A percentile compares a stretch with the other conserved stretches of the same genome.
These are phyloP conservation scores for Rosa hybrid DNA, from an alignment of 331 rosid genomes.

Conservation along the genomic window DNA sequence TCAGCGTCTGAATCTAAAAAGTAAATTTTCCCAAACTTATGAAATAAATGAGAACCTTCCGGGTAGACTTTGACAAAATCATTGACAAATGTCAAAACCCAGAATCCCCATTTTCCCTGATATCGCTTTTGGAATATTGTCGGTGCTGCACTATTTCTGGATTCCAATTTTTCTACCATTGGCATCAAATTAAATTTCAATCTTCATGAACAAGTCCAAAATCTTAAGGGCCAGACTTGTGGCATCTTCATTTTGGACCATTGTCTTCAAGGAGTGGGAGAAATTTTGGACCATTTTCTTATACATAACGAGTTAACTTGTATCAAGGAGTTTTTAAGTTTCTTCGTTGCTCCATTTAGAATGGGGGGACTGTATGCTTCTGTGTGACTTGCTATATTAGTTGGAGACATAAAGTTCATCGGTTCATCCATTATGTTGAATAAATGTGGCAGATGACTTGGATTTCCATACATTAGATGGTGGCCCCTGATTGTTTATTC, in stretches of 20 bases:
- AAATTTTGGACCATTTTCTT: no score
- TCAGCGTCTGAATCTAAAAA: neutral
- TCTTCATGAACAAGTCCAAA: neutral
- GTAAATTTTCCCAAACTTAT: neutral
- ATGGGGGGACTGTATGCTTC: neutral
- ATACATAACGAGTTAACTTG: neutral
- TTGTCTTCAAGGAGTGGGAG: neutral
- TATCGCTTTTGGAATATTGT: constrained; percentile 15
- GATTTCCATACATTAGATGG: neutral
- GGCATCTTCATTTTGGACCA: constrained; percentile 1
- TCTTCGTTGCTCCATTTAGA: neutral
- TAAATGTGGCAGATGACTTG: neutral
- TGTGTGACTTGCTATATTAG: neutral
- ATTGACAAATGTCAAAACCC: neutral
- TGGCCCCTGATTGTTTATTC: neutral
- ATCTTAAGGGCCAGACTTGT: neutral
- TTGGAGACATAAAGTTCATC: neutral
- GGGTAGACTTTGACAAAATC: neutral
- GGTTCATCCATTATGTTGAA: neutral
- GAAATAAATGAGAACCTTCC: neutral
- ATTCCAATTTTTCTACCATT: neutral
- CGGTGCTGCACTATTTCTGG: constrained; percentile 22
- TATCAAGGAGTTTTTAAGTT: neutral
- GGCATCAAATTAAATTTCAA: neutral
- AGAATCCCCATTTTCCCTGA: neutral